These are phyloP conservation scores for Boechera retrofracta DNA, from an alignment of 345 rosid genomes.

Conservation along the genomic window DNA sequence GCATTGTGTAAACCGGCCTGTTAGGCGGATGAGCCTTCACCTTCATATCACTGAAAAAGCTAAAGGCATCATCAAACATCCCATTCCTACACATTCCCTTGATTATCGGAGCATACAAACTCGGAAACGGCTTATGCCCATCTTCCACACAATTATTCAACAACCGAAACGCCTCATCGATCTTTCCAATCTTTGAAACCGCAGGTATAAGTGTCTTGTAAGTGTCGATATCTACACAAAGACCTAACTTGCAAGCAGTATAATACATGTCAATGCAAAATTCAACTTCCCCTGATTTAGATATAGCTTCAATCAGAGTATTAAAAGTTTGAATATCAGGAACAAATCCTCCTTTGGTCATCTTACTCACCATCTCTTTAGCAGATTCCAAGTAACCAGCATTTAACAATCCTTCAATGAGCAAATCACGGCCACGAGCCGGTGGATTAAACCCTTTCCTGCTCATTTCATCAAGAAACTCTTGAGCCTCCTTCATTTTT, in stretches of 20 bases:
- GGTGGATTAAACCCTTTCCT: conserved; percentile 84
- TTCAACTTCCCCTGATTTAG: conserved; percentile 71
- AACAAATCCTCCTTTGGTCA: conserved; percentile 72
- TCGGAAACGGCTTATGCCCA: conserved; percentile 89
- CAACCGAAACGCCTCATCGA: conserved; percentile 77
- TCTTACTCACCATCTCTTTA: conserved; percentile 72
- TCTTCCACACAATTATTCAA: conserved; percentile 72
- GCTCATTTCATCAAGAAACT: conserved; percentile 86
- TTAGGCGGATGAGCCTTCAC: conserved; percentile 87
- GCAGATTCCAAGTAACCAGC: conserved; percentile 86
- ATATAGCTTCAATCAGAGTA: conserved; percentile 62
- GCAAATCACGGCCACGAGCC: conserved; percentile 83
- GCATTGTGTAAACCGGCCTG: conserved; percentile 87
- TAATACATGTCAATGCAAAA: conserved; percentile 76
- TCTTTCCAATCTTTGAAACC: conserved; percentile 77
- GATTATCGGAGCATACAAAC: conserved; percentile 86
- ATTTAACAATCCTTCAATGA: conserved; percentile 79
- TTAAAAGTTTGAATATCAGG: conserved; percentile 76
- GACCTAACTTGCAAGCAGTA: conserved; percentile 68
- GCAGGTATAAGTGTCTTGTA: conserved; percentile 85
- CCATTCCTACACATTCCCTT: conserved; percentile 80
- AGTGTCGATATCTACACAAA: conserved; percentile 65
- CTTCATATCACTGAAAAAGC: conserved; percentile 90
- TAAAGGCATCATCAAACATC: conserved; percentile 83
- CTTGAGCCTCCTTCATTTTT: conserved; percentile 81